Percentiles rank a stretch among this genome's conserved stretches.
Evolutionary conservation across 768 basidiomycete species (phyloP).

Genomic region (Russula virescens): DNA sequence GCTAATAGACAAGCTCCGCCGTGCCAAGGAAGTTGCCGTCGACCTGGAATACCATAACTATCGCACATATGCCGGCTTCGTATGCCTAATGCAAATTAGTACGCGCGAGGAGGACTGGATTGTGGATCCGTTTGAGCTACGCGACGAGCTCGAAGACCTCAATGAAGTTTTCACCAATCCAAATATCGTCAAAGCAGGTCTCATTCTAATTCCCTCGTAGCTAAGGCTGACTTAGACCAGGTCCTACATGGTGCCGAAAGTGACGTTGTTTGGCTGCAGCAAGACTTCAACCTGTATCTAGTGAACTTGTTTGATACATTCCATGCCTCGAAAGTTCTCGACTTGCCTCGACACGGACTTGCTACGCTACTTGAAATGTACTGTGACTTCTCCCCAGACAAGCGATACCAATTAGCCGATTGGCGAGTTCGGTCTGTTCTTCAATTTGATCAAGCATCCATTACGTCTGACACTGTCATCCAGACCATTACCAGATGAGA

Average conservation of each 20-base stretch:
- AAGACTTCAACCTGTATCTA: conserved; percentile 89
- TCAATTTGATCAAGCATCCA: neutral
- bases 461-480: neutral
- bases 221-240: conserved; percentile 34
- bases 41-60: conserved; percentile 94
- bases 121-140: conserved; percentile 70
- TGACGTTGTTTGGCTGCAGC: conserved; percentile 94
- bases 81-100: conserved; percentile 91
- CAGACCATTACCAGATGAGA: conserved; percentile 78
- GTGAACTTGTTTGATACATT: conserved; percentile 98
- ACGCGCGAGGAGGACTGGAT: conserved; percentile 82
- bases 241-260: conserved; percentile 93
- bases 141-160: conserved; percentile 65
- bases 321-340: conserved; percentile 86
- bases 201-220: neutral
- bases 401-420: conserved; percentile 94
- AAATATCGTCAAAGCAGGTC: conserved; percentile 69
- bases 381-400: conserved; percentile 87
- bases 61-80: conserved; percentile 77
- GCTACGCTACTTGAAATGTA: conserved; percentile 82
- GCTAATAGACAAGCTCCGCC: conserved; percentile 65
- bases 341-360: conserved; percentile 78
- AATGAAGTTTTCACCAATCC: conserved; percentile 87
- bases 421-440: conserved; percentile 80
- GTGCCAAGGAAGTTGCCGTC: conserved; percentile 75